Evolutionary conservation across 1,284 basidiomycete genomes (phyloP), one percentile per base, ranked within the genome.

Genomic region (Meira miltonrushii): DNA sequence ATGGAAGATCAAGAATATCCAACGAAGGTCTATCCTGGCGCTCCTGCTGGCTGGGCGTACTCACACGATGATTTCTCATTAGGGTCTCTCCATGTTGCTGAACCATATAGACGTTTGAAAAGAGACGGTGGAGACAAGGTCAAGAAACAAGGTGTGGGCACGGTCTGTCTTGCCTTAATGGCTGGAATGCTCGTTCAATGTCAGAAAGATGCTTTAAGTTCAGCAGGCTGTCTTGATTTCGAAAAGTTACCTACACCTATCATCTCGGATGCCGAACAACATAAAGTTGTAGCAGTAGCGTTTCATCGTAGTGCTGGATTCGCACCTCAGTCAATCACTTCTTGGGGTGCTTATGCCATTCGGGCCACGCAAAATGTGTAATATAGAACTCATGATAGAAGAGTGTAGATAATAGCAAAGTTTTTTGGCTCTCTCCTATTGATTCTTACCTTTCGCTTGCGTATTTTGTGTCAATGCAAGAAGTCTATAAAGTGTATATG

Each of bases 41-140:
- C 54, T 13, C 38, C 40, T 15, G 56, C 48, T 12, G 48, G 44
- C 6, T 58, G 56, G 56, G 56, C 50, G 6, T 58, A 50, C 23
- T 38, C 47, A 28, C 56, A 58, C 41, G 56, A 58, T 21, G 56
- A 58, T 25, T 11, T 55, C 15, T 40, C 37, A 2, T 28, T 58
- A 11, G 56, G 25, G 11, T 50, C 46, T 44, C 38, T 58, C 3
- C 56, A 58, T 41, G 56, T 58, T 15, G 50, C 56, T 25, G 38
- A 21, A 28, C 25, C 56, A 7, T 58, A 58, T 41, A 23, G 56
- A 33, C 2, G 55, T 4, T 28, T 53, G 12, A 33, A 33, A 33
- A 33, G 8, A 4, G 8, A 3, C 3, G 8, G 8, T 4, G 3
- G 4, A 33, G 8, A 33, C 28, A 33, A 33, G 8, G 28, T 33